A percentile compares a stretch with the other conserved stretches of the same genome.
Conservation (phyloP, 2,329 filamentous ascomycete species). For the Lasiodiplodia gonubiensis region DNA sequence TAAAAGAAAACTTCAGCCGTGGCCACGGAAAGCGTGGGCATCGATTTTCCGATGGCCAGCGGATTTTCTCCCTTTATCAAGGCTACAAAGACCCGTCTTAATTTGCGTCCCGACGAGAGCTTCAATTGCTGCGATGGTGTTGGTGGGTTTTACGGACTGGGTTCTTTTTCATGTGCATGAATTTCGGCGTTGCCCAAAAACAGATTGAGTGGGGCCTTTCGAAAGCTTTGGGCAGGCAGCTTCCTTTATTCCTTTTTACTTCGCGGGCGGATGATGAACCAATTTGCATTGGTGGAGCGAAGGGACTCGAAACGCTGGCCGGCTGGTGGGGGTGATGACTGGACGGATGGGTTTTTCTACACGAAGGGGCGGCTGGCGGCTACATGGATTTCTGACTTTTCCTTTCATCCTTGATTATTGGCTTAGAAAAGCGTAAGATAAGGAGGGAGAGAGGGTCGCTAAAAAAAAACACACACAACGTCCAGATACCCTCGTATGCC, state of each 20-base stretch:
- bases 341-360: neutral
- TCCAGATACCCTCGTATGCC: neutral
- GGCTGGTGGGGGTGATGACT: neutral
- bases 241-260: neutral
- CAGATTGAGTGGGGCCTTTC: constrained; percentile 17
- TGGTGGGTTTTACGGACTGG: constrained; percentile 8
- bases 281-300: constrained; percentile 8
- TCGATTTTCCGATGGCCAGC: neutral
- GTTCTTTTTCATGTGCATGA: constrained; percentile 21
- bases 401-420: neutral
- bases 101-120: constrained; percentile 1
- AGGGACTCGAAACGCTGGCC: constrained; percentile 2
- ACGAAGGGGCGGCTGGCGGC: neutral
- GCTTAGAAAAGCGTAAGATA: neutral
- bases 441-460: neutral
- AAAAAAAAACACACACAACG: neutral
- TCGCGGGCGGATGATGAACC: neutral
- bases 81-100: constrained; percentile 23
- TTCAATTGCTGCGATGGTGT: constrained; percentile 22
- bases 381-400: neutral
- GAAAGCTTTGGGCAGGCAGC: constrained; percentile 4
- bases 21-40: neutral
- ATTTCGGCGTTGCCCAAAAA: constrained; percentile 23
- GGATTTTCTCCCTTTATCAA: constrained; percentile 7
- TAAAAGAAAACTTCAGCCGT: neutral